phyloP scores from a whole-genome alignment of 106 monocot species.

The Dactylorhiza incarnata region DNA sequence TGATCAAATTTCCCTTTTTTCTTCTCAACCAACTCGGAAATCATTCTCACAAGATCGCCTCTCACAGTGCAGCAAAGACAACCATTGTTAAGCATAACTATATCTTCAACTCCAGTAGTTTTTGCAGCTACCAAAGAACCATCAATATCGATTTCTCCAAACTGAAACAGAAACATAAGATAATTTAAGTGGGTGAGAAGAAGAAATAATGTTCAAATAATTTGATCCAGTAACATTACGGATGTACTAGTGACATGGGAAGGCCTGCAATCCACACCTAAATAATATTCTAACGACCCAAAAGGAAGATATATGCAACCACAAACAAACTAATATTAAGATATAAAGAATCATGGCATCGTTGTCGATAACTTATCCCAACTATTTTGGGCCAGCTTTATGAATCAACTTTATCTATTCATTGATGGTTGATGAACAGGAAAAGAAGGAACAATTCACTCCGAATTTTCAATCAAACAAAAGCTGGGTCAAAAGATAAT shows the following conservation, averaged over 20 bases:
- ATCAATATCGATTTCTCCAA: slow-evolving; percentile 93
- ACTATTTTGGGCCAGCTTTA: no score
- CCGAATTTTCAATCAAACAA: no score
- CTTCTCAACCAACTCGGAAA: slow-evolving; percentile 73
- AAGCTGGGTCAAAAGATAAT: no score
- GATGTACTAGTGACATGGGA: neutral
- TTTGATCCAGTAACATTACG: neutral
- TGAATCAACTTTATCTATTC: no score
- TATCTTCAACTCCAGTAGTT: slow-evolving; percentile 83
- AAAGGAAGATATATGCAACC: neutral
- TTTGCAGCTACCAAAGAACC: slow-evolving; percentile 92
- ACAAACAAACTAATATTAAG: neutral
- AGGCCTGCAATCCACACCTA: neutral
- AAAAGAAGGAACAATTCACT: no score
- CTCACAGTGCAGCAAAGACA: slow-evolving; percentile 98
- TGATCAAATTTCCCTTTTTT: slow-evolving; percentile 98
- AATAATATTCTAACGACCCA: neutral
- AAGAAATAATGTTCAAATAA: neutral
- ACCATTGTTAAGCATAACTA: slow-evolving; percentile 96
- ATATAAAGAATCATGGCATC: no score
- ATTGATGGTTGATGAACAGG: no score
- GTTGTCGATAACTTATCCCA: no score
- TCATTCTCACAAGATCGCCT: slow-evolving; percentile 97
- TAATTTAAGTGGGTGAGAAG: neutral
- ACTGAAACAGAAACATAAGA: slow-evolving; percentile 37